These are phyloP conservation scores for Phascolomyces articulosus DNA, from an alignment of 371 early-diverging fungal genomes.

Conservation along the genomic window DNA sequence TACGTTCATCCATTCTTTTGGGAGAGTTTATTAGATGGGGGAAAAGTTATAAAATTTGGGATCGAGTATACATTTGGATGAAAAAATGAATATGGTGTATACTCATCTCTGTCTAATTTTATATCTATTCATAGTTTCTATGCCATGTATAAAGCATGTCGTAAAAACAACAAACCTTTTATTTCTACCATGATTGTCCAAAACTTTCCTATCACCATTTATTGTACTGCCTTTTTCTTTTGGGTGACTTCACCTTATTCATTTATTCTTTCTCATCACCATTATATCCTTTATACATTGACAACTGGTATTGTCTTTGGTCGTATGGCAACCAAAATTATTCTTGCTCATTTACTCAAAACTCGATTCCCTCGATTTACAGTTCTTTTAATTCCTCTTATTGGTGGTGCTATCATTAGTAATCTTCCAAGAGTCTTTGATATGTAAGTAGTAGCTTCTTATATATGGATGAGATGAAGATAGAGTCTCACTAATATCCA, in stretches of 20 bases:
- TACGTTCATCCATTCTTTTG: too few species aligned
- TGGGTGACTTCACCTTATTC: conserved; percentile 78
- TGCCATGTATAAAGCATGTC: conserved; percentile 75
- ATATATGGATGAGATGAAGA: not conserved
- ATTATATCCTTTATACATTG: conserved; percentile 72
- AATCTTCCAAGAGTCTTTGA: conserved; percentile 54
- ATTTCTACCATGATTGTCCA: conserved; percentile 61
- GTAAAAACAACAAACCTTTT: conserved; percentile 63
- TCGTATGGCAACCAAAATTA: conserved; percentile 88
- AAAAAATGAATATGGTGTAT: not conserved
- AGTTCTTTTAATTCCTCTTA: conserved; percentile 72
- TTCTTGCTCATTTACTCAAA: conserved; percentile 86
- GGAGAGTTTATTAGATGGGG: too few species aligned
- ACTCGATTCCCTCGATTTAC: conserved; percentile 79
- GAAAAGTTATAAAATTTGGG: too few species aligned
- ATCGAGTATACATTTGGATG: not conserved
- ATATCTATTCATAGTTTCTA: conserved; percentile 34
- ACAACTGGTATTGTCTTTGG: conserved; percentile 86
- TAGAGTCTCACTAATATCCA: not conserved
- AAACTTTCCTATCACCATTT: conserved; percentile 66
- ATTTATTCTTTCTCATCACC: conserved; percentile 61
- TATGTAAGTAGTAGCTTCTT: conserved; percentile 37
- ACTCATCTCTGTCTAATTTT: too few species aligned
- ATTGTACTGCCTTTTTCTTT: conserved; percentile 55
- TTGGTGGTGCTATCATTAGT: conserved; percentile 72